A percentile compares a stretch with the other conserved stretches of the same genome.
phyloP scores from a whole-genome alignment of 805 yeast species.

The Cyberlindnera maritima region DNA sequence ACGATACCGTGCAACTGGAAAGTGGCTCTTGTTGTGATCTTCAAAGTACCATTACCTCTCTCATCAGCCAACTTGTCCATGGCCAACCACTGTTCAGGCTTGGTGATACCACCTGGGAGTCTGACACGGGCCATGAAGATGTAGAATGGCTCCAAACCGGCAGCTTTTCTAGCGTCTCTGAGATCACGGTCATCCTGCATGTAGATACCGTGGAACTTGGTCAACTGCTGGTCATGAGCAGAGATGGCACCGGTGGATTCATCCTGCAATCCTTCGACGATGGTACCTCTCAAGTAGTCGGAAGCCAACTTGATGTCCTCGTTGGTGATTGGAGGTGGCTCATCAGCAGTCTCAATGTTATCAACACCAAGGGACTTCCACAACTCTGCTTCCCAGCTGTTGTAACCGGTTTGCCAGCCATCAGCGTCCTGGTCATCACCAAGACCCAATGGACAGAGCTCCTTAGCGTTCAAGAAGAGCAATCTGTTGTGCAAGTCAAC shows the following conservation, averaged over 20 bases:
- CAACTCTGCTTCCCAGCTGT: slow-evolving; percentile 76
- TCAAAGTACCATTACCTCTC: slow-evolving; percentile 90
- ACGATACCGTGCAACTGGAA: slow-evolving; percentile 95
- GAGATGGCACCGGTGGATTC: slow-evolving; percentile 85
- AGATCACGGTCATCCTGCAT: slow-evolving; percentile 98
- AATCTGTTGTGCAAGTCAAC: slow-evolving; percentile 68
- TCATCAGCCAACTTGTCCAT: slow-evolving; percentile 77
- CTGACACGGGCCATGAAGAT: slow-evolving; percentile 97
- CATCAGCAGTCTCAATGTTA: slow-evolving; percentile 74
- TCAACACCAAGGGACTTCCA: slow-evolving; percentile 93
- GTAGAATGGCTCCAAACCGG: slow-evolving; percentile 93
- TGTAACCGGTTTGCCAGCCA: slow-evolving; percentile 90
- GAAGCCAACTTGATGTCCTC: slow-evolving; percentile 93
- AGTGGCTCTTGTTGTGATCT: slow-evolving; percentile 94
- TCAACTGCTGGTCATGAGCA: slow-evolving; percentile 88
- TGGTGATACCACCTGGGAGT: slow-evolving; percentile 88
- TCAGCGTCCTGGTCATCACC: slow-evolving; percentile 99
- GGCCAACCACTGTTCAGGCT: slow-evolving; percentile 85
- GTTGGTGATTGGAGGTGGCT: slow-evolving; percentile 90
- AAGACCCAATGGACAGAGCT: slow-evolving; percentile 71
- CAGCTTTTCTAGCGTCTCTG: slow-evolving; percentile 87
- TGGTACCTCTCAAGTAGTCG: slow-evolving; percentile 87
- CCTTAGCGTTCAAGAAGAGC: slow-evolving; percentile 67
- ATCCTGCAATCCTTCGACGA: slow-evolving; percentile 81
- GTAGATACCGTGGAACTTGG: slow-evolving; percentile 96